A percentile compares a stretch with the other conserved stretches of the same genome.
phyloP scores from a whole-genome alignment of 306 rosid species.

The Lathyrus tuberosus region DNA sequence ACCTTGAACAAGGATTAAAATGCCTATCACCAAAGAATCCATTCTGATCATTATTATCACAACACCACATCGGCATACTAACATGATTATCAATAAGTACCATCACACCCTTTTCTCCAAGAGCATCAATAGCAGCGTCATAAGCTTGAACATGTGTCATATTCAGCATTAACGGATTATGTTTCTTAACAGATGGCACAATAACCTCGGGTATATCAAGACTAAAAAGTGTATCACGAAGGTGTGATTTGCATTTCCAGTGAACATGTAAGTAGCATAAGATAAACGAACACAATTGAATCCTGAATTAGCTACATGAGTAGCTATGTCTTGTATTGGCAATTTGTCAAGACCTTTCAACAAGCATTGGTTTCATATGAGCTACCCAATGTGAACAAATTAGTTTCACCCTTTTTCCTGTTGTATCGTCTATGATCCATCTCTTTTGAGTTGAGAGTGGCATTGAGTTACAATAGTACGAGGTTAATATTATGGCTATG shows the following conservation, averaged over 20 bases:
- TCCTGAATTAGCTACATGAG: background rate
- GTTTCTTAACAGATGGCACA: background rate
- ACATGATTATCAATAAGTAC: background rate
- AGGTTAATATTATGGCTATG: background rate
- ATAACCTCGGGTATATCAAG: background rate
- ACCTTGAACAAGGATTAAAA: background rate
- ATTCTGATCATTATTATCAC: background rate
- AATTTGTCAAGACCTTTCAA: background rate
- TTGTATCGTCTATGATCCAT: background rate
- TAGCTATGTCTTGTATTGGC: background rate
- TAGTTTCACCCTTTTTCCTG: background rate
- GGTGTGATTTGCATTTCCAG: background rate
- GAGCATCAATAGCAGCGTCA: background rate
- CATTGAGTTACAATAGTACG: background rate
- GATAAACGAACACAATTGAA: background rate
- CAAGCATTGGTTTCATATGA: background rate
- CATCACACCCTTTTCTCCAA: background rate
- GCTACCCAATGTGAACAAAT: background rate
- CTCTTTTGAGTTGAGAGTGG: background rate
- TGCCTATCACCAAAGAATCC: background rate
- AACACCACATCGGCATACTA: background rate
- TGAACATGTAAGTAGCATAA: background rate
- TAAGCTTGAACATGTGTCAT: conserved; percentile 1
- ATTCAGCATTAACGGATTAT: background rate
- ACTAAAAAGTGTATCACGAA: background rate